Conservation (phyloP, 371 early-diverging fungal species). For the Circinella umbellata region DNA sequence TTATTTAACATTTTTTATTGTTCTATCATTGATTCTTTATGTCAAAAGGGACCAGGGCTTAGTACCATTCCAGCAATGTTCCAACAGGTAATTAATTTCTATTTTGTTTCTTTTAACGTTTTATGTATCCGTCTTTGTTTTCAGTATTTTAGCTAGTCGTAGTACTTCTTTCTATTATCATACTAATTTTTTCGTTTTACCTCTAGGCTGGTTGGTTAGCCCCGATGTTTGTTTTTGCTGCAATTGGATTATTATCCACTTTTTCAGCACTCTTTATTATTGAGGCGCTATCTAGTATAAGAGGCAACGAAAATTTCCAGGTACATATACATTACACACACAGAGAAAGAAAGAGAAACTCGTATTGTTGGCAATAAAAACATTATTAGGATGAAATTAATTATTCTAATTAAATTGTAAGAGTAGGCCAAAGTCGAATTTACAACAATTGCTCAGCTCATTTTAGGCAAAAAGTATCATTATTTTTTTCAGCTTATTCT, state of each 20-base stretch:
- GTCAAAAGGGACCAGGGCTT: slow-evolving; percentile 43
- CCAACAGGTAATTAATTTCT: slow-evolving; percentile 34
- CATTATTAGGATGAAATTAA: no score
- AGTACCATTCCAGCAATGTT: slow-evolving; percentile 50
- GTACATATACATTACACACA: slow-evolving; percentile 19
- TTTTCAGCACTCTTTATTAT: slow-evolving; percentile 72
- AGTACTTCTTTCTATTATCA: no score
- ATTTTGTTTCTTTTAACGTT: not conserved
- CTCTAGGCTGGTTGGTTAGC: slow-evolving; percentile 49
- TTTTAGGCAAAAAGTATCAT: slow-evolving; percentile 58
- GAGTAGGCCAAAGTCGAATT: slow-evolving; percentile 56
- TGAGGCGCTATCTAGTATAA: slow-evolving; percentile 79
- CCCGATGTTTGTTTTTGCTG: slow-evolving; percentile 50
- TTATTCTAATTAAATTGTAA: not conserved
- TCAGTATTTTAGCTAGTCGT: no score
- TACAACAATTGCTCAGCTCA: slow-evolving; percentile 61
- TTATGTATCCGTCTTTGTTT: no score
- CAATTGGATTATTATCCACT: slow-evolving; percentile 51
- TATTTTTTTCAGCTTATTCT: slow-evolving; percentile 57
- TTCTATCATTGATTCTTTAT: not conserved
- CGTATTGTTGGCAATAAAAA: no score
- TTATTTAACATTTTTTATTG: no score
- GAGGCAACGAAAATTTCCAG: slow-evolving; percentile 76
- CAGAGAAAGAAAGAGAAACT: not conserved
- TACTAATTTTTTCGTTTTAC: no score